A percentile compares a stretch with the other conserved stretches of the same genome.
Evolutionary conservation across 1,284 basidiomycete genomes (phyloP).

Genomic region (Trichosporon sp.): DNA sequence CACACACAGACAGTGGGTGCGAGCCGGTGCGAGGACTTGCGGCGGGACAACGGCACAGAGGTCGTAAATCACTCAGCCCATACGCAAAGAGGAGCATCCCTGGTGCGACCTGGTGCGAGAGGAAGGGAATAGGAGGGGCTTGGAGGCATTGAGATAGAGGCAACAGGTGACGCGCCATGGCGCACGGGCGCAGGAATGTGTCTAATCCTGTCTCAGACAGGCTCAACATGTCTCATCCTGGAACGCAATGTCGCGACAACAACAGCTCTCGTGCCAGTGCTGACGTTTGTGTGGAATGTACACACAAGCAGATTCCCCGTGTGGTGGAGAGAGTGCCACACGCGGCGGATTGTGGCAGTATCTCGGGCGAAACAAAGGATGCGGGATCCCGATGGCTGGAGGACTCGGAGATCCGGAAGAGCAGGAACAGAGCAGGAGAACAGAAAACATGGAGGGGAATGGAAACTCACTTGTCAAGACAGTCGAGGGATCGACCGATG

Average conservation of each 20-base stretch:
- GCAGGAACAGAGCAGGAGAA: not conserved
- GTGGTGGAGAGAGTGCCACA: not conserved
- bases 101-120: not conserved
- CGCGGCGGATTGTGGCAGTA: not conserved
- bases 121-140: too few relatives aligned
- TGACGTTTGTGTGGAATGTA: not conserved
- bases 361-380: not conserved
- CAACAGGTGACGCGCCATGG: not conserved
- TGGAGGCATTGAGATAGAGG: not conserved
- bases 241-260: not conserved
- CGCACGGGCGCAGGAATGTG: conserved; percentile 1
- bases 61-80: not conserved
- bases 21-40: not conserved
- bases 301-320: not conserved
- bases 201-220: not conserved
- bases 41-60: not conserved
- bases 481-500: conserved; percentile 2
- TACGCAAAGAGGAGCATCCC: not conserved
- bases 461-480: conserved; percentile 11
- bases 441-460: not conserved
- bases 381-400: not conserved
- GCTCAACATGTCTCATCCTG: conserved; percentile 3
- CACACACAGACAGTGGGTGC: not conserved
- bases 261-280: not conserved
- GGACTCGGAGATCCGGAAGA: not conserved